Conservation (phyloP, 2,329 filamentous ascomycete species). For the Conoideocrella luteorostrata region DNA sequence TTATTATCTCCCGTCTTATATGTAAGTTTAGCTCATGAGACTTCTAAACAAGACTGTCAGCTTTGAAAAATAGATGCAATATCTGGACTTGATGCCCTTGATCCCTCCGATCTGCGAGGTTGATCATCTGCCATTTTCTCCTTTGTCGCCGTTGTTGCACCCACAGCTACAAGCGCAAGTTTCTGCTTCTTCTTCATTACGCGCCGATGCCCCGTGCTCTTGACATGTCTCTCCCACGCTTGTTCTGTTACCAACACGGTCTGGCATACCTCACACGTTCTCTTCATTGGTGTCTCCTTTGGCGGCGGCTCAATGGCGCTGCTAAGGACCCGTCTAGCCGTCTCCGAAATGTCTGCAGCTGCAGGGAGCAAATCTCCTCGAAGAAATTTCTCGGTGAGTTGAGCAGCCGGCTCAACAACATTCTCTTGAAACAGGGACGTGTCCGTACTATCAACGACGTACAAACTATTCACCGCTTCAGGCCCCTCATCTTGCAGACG, state of each 20-base stretch:
- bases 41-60: too few species aligned
- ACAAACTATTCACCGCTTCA: constrained; percentile 53
- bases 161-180: constrained; percentile 28
- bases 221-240: constrained; percentile 34
- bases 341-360: constrained; percentile 41
- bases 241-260: constrained; percentile 52
- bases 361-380: constrained; percentile 44
- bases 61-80: constrained; percentile 21
- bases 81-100: constrained; percentile 19
- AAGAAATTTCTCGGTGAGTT: constrained; percentile 60
- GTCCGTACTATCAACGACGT: constrained; percentile 75
- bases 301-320: constrained; percentile 36
- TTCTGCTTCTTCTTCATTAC: constrained; percentile 29
- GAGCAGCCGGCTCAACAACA: constrained; percentile 60
- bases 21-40: too few species aligned
- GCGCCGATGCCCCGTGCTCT: constrained; percentile 28
- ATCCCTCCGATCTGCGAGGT: constrained; percentile 4
- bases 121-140: background rate
- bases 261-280: constrained; percentile 68
- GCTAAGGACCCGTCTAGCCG: constrained; percentile 51
- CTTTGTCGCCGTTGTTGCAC: constrained; percentile 5
- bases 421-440: constrained; percentile 51
- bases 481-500: constrained; percentile 52
- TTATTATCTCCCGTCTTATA: too few species aligned
- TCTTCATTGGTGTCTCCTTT: constrained; percentile 47